Conservation (phyloP, 2,329 filamentous ascomycete genomes). For the Trichoderma afroharzianum region DNA sequence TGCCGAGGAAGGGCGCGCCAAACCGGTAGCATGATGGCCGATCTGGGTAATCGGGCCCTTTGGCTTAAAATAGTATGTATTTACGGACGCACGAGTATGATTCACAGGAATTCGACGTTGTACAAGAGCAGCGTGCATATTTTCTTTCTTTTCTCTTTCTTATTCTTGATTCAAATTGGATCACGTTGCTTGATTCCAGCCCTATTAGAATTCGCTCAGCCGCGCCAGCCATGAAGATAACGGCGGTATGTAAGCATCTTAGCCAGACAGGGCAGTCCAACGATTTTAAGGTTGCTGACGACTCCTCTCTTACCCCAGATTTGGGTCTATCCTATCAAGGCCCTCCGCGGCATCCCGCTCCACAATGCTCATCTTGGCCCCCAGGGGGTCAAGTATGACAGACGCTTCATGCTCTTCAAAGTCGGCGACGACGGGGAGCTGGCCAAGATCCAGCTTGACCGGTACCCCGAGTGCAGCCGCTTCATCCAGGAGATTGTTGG, state of each 20-base stretch:
- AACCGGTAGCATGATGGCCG: not conserved
- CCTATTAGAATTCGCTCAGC: not conserved
- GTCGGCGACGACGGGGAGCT: conserved; percentile 40
- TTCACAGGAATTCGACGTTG: not conserved
- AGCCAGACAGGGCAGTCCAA: not conserved
- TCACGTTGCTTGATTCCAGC: not conserved
- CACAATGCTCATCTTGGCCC: conserved; percentile 50
- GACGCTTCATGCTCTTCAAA: conserved; percentile 66
- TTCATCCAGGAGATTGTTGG: conserved; percentile 57
- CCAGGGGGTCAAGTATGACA: conserved; percentile 64
- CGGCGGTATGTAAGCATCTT: conserved; percentile 23
- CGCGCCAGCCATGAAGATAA: conserved; percentile 30
- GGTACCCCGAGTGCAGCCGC: conserved; percentile 57
- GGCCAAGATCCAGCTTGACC: conserved; percentile 57
- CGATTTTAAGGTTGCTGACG: not conserved
- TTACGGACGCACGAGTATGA: not conserved
- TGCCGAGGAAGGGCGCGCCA: conserved; percentile 9
- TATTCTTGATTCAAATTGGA: not conserved
- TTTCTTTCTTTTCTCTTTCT: not conserved
- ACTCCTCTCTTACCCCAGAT: conserved; percentile 35
- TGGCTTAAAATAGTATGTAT: not conserved
- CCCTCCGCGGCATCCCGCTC: conserved; percentile 59
- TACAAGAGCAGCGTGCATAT: not conserved
- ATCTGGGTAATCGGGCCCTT: not conserved
- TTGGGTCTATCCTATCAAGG: conserved; percentile 73